These are phyloP conservation scores for Penicillium samsonianum DNA, from an alignment of 495 filamentous ascomycete genomes.

Conservation along the genomic window DNA sequence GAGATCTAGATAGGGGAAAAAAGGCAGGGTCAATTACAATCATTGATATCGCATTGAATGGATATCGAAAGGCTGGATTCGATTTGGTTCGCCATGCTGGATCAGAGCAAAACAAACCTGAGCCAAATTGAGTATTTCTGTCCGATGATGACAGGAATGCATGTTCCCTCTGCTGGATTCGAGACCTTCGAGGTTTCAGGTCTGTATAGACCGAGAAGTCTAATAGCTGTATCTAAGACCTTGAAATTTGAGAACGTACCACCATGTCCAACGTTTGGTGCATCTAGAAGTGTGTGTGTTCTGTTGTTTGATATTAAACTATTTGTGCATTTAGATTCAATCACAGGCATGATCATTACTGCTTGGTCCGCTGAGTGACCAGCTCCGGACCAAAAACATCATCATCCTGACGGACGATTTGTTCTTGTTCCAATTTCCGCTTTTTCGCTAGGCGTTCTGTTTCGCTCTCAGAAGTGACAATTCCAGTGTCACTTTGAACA, in stretches of 20 bases:
- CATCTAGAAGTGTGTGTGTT: background rate
- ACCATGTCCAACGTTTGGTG: background rate
- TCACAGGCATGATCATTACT: constrained; percentile 3
- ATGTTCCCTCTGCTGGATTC: background rate
- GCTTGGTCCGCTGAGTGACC: constrained; percentile 41
- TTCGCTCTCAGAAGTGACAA: constrained; percentile 40
- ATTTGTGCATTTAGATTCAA: background rate
- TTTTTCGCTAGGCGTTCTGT: constrained; percentile 49
- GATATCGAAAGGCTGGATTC: background rate
- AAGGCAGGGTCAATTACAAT: background rate
- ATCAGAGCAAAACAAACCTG: background rate
- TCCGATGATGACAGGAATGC: background rate
- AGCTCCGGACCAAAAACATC: constrained; percentile 48
- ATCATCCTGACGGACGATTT: constrained; percentile 19
- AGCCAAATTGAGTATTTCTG: background rate
- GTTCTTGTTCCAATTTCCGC: constrained; percentile 40
- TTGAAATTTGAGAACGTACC: background rate
- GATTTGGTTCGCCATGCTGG: background rate
- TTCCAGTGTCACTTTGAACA: constrained; percentile 24
- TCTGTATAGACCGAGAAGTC: background rate
- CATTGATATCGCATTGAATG: background rate
- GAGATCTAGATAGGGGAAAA: too few relatives aligned
- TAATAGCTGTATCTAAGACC: too few relatives aligned
- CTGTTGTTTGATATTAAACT: background rate
- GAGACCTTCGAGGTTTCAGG: background rate